phyloP scores from a whole-genome alignment of 331 rosid genomes.

The Malus hybrid region DNA sequence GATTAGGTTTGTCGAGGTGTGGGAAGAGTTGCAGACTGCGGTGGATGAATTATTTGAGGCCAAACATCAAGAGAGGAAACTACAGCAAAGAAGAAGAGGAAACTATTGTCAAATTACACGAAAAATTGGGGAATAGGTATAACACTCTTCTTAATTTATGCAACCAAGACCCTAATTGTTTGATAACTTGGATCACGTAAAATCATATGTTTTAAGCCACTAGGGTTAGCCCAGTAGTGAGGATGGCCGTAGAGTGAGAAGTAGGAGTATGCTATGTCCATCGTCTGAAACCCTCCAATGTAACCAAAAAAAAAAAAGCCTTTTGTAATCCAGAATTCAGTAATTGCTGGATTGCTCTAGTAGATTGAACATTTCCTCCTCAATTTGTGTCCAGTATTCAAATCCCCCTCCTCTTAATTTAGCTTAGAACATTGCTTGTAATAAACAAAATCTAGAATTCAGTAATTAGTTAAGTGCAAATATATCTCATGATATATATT shows the following conservation, averaged over 20 bases:
- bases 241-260: background rate
- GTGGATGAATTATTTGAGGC: constrained; percentile 64
- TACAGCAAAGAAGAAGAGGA: constrained; percentile 58
- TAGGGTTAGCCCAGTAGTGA: background rate
- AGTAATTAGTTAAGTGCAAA: background rate
- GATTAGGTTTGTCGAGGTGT: constrained; percentile 49
- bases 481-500: background rate
- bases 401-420: background rate
- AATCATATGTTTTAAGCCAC: background rate
- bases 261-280: background rate
- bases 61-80: constrained; percentile 56
- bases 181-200: background rate
- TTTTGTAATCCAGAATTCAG: background rate
- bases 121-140: constrained; percentile 49
- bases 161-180: background rate
- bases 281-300: background rate
- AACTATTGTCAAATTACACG: constrained; percentile 30
- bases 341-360: background rate
- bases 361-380: background rate
- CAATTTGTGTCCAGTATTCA: background rate
- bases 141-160: background rate
- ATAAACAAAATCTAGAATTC: background rate
- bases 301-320: background rate
- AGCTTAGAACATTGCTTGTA: background rate
- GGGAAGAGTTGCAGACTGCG: constrained; percentile 70